Evolutionary conservation across 2,329 filamentous ascomycete species (phyloP), one percentile per base, ranked within the genome.

Genomic region (Beauveria sp.): DNA sequence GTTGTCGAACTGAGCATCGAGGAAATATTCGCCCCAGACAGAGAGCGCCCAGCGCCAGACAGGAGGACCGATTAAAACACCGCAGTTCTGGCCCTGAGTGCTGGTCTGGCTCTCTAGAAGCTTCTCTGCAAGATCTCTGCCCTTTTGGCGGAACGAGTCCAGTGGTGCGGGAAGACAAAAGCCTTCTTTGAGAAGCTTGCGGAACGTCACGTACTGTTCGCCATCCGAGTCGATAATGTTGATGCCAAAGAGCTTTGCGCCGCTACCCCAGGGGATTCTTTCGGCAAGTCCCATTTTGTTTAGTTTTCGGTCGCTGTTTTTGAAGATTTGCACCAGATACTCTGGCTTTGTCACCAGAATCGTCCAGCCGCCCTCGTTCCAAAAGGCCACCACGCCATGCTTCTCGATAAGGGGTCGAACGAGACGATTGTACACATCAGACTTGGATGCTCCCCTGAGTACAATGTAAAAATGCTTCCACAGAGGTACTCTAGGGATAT

Each of bases 191-290:
- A 59, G 34, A 5, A 52, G 47, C 26, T 59, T 59, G 40, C 47
- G 37, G 16, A 59, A 59, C 3, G 34, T 46, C 1, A 34, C 40
- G n/a, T 52, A 46, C 5, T 34, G 56, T 20, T 52, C 56, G 14
- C 26, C 56, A n/a, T 59, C 56, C 5, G 56, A 59, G 40, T 52
- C 56, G 28, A 59, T 59, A 9, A 59, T 30, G 20, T 59, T 59
- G 37, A 44, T 37, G 18, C 56, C 56, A 46, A 59, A 59, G 3
- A 59, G 26, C 47, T 44, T 51, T 7, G 55, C 48, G 14, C 37
- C 56, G n/a, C 34, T 53, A 2, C 55, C 34, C 30, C 55, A 51
- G 9, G 55, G 55, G 2, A 58, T 51, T n/a, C 55, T 16, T 24
- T 51, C 46, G 6, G 46, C 46, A 4, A 58, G 46, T 5, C 46